phyloP scores from a whole-genome alignment of 2,329 filamentous ascomycete species.

The Neoascochyta sp. region DNA sequence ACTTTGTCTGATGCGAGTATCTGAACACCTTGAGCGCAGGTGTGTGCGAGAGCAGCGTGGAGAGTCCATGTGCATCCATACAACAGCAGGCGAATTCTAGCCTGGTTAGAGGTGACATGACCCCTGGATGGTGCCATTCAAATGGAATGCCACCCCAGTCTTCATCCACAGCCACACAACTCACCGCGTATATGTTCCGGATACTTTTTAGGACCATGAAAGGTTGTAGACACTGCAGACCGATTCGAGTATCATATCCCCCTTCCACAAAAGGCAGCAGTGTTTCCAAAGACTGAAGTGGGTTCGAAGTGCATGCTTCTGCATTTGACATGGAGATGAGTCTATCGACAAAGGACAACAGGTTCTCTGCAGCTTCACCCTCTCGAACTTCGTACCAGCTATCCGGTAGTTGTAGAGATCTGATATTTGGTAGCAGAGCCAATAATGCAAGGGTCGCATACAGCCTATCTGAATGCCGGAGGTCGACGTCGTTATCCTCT shows the following conservation, averaged over 20 bases:
- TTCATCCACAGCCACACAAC: slow-evolving; percentile 32
- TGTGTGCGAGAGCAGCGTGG: slow-evolving; percentile 21
- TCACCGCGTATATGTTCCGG: slow-evolving; percentile 29
- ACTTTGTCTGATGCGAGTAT: slow-evolving; percentile 36
- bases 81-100: slow-evolving; percentile 33
- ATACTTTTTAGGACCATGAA: slow-evolving; percentile 26
- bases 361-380: slow-evolving; percentile 13
- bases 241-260: slow-evolving; percentile 28
- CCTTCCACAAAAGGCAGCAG: slow-evolving; percentile 29
- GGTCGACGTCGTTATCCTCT: slow-evolving; percentile 13
- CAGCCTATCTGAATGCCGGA: slow-evolving; percentile 12
- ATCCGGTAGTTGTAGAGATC: slow-evolving; percentile 23
- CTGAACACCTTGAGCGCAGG: slow-evolving; percentile 25
- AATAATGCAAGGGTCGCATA: slow-evolving; percentile 26
- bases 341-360: slow-evolving; percentile 16
- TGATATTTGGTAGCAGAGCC: slow-evolving; percentile 29
- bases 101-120: slow-evolving; percentile 21
- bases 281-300: slow-evolving; percentile 23
- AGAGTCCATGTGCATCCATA: slow-evolving; percentile 28
- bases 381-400: slow-evolving; percentile 25
- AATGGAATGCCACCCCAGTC: slow-evolving; percentile 28
- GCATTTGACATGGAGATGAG: slow-evolving; percentile 17
- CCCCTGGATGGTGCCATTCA: slow-evolving; percentile 19
- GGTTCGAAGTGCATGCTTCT: slow-evolving; percentile 5
- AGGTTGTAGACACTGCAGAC: slow-evolving; percentile 27